A percentile compares a stretch with the other conserved stretches of the same genome.
Evolutionary conservation across 2,329 filamentous ascomycete species (phyloP).

Genomic region (Malbranchea zuffiana): DNA sequence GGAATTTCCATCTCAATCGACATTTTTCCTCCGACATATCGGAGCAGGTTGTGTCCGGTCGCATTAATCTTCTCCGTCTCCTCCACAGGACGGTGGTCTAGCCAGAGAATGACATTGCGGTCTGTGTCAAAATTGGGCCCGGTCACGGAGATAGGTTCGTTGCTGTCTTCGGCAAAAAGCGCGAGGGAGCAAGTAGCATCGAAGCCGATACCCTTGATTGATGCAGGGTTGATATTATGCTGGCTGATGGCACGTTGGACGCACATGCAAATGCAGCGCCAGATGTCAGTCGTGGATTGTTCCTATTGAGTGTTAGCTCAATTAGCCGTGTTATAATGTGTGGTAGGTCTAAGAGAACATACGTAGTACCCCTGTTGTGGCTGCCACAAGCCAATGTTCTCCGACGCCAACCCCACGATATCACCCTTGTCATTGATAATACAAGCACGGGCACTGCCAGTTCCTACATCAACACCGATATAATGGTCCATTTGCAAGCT

Average conservation of each 20-base stretch:
- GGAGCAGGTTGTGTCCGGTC: conserved; percentile 81
- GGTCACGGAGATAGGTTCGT: conserved; percentile 84
- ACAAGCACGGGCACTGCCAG: conserved; percentile 87
- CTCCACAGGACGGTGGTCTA: conserved; percentile 82
- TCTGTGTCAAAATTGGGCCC: conserved; percentile 79
- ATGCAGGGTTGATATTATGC: conserved; percentile 62
- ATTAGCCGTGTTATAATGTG: conserved; percentile 1
- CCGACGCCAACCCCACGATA: conserved; percentile 61
- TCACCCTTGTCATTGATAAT: conserved; percentile 88
- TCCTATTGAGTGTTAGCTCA: conserved; percentile 46
- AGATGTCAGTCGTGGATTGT: conserved; percentile 97
- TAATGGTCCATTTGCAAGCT: conserved; percentile 49
- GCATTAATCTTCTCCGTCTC: conserved; percentile 91
- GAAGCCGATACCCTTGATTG: conserved; percentile 85
- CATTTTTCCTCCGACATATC: conserved; percentile 96
- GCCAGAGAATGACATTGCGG: conserved; percentile 92
- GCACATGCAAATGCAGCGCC: conserved; percentile 83
- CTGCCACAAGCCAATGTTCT: conserved; percentile 72
- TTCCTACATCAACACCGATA: conserved; percentile 92
- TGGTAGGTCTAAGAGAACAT: conserved; percentile 20
- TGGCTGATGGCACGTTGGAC: conserved; percentile 73
- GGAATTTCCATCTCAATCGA: conserved; percentile 99
- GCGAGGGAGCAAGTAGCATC: conserved; percentile 97
- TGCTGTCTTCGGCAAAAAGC: conserved; percentile 78
- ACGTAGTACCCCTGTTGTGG: conserved; percentile 65